Evolutionary conservation across 2,329 filamentous ascomycete genomes (phyloP).

Genomic region (Sporothrix globosa): DNA sequence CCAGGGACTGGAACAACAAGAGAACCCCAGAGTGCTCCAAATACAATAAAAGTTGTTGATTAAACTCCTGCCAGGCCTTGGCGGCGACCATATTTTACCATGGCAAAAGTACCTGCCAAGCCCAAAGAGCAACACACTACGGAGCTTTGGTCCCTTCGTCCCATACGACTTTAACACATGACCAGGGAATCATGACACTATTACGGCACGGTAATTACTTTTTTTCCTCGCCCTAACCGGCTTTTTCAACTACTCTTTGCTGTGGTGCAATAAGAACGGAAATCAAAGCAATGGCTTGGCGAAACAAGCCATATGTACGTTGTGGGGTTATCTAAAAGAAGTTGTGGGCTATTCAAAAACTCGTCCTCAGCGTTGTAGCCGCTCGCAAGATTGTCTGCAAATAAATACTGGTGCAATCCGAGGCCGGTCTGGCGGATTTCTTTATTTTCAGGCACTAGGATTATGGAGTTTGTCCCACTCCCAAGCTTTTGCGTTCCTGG

Average conservation of each 20-base stretch:
- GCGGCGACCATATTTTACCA: neutral
- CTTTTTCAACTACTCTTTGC: neutral
- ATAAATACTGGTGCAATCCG: neutral
- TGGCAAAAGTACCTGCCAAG: neutral
- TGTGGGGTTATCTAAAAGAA: too few relatives aligned
- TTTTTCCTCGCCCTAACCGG: neutral
- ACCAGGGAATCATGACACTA: neutral
- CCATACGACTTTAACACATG: neutral
- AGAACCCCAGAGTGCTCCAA: too few relatives aligned
- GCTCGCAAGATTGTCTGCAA: neutral
- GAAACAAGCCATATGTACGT: too few relatives aligned
- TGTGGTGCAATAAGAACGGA: too few relatives aligned
- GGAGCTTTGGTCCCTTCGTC: neutral
- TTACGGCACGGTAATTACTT: too few relatives aligned
- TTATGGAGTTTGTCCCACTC: too few relatives aligned
- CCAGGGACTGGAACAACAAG: neutral
- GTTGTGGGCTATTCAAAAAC: too few relatives aligned
- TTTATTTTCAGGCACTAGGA: neutral
- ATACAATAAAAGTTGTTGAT: too few relatives aligned
- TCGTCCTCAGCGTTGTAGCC: neutral
- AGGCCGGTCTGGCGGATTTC: neutral
- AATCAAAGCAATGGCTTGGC: too few relatives aligned
- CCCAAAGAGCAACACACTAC: neutral
- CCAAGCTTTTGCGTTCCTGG: conserved; percentile 16
- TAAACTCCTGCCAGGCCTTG: neutral